phyloP scores from a whole-genome alignment of 2,329 filamentous ascomycete genomes.

The Colletotrichum lentis region DNA sequence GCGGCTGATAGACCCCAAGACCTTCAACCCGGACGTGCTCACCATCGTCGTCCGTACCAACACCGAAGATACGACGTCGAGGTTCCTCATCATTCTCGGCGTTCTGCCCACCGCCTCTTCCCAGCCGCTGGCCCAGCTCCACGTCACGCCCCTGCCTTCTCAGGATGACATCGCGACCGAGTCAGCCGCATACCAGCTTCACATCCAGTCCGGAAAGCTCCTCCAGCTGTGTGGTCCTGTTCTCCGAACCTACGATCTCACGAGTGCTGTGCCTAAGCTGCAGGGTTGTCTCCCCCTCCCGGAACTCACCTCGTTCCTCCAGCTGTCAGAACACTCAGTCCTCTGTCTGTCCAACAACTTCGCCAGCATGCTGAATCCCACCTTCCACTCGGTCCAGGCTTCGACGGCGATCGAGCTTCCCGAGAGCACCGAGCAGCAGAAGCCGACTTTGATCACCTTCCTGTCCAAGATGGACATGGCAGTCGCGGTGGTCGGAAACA shows the following conservation, averaged over 20 bases:
- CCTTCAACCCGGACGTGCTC: slow-evolving; percentile 62
- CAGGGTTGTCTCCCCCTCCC: slow-evolving; percentile 62
- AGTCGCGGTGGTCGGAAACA: slow-evolving; percentile 69
- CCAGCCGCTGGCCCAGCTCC: slow-evolving; percentile 48
- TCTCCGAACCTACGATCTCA: slow-evolving; percentile 71
- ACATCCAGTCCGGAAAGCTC: slow-evolving; percentile 70
- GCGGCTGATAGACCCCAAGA: slow-evolving; percentile 54
- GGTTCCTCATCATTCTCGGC: slow-evolving; percentile 49
- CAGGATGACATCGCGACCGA: slow-evolving; percentile 36
- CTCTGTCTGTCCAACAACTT: slow-evolving; percentile 66
- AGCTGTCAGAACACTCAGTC: slow-evolving; percentile 72
- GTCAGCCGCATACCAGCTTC: slow-evolving; percentile 59
- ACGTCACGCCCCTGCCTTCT: slow-evolving; percentile 50
- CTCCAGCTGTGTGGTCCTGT: slow-evolving; percentile 64
- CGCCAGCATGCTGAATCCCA: slow-evolving; percentile 73
- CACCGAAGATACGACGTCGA: slow-evolving; percentile 37
- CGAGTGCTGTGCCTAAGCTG: slow-evolving; percentile 67
- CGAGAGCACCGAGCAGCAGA: slow-evolving; percentile 46
- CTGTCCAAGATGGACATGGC: slow-evolving; percentile 72
- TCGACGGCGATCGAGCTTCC: slow-evolving; percentile 56
- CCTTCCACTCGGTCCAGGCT: slow-evolving; percentile 69
- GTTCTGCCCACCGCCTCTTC: slow-evolving; percentile 41
- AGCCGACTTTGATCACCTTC: slow-evolving; percentile 62
- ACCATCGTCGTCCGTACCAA: slow-evolving; percentile 57
- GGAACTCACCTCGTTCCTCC: slow-evolving; percentile 68